Evolutionary conservation across 192 early-diverging fungal species (phyloP).

Genomic region (Ramicandelaber brevisporus): DNA sequence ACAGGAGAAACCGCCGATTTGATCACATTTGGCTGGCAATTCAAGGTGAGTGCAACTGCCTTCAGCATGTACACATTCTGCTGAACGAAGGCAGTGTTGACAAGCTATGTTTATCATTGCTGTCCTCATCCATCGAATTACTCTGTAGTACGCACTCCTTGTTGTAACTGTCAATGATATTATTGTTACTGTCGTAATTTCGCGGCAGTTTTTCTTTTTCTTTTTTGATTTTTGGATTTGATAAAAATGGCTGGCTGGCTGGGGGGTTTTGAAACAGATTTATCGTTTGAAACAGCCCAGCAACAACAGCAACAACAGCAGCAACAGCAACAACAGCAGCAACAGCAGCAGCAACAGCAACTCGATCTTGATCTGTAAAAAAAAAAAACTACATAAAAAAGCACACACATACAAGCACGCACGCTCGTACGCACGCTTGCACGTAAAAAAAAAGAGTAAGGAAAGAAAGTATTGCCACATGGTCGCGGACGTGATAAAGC

Average conservation of each 20-base stretch:
- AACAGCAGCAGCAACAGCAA: neutral
- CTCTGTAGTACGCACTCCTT: neutral
- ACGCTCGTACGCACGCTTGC: too few relatives aligned
- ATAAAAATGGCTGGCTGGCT: neutral
- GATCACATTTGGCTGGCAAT: too few relatives aligned
- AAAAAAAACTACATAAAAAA: too few relatives aligned
- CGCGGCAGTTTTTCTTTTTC: neutral
- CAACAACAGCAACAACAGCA: neutral
- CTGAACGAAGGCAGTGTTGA: neutral
- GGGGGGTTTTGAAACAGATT: neutral
- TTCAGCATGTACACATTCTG: neutral
- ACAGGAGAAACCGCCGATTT: too few relatives aligned
- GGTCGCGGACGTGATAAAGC: slow-evolving; percentile 75
- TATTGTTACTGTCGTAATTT: neutral
- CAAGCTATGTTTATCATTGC: neutral
- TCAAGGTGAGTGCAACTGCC: too few relatives aligned
- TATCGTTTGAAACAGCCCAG: neutral
- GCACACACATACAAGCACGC: too few relatives aligned
- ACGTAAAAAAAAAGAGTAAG: too few relatives aligned
- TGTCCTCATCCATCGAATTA: neutral
- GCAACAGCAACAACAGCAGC: neutral
- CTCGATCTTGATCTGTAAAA: neutral
- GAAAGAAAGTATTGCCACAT: too few relatives aligned
- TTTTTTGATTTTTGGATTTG: neutral
- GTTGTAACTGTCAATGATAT: neutral